Evolutionary conservation across 495 filamentous ascomycete species (phyloP), one percentile per base, ranked within the genome.

Genomic region (Venustampulla echinocandica): DNA sequence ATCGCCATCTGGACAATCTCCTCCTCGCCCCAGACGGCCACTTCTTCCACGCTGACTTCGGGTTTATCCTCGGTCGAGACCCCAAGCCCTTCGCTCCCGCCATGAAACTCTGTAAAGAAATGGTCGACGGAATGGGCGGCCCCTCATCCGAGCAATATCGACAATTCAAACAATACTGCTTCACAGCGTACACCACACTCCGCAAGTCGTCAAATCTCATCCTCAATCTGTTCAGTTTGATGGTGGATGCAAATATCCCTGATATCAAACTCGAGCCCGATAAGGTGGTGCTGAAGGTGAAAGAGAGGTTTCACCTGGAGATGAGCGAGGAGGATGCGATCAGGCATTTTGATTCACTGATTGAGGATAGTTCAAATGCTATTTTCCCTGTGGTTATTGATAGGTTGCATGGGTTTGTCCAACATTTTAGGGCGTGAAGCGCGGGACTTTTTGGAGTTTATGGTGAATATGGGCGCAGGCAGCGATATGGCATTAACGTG

Each of bases 41-140:
- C 60, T 99, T 99, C 69, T 97, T 99, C 76, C 92, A 99, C 63
- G 87, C 86, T 23, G 92, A 97, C 58, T 97, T 99, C 54, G 90
- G 93, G 25, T 99, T 90, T 67, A 97, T 99, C 50, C 82, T 99
- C 7, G 92, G 92, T 25, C 87, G 92, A 15, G 92, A 99, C 56
- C 92, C 92, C 1, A 99, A 99, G 55, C 92, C 92, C 2, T 96
- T 97, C 58, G 89, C 92, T 1, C 92, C 92, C 0, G 80, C 85
- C 50, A 94, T 99, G 82, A 99, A 99, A 57, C 77, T 99, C 17
- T 87, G 84, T 64, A 87, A 88, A 56, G 92, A 99, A 59, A 99
- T 99, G 92, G 84, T 96, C 11, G 92, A 97, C 56, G 90, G 89
- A 43, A 96, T 99, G 92, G 92, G 92, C 45, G 90, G 93, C 5